phyloP scores from a whole-genome alignment of 2,329 filamentous ascomycete species.

The Botryotinia convoluta region DNA sequence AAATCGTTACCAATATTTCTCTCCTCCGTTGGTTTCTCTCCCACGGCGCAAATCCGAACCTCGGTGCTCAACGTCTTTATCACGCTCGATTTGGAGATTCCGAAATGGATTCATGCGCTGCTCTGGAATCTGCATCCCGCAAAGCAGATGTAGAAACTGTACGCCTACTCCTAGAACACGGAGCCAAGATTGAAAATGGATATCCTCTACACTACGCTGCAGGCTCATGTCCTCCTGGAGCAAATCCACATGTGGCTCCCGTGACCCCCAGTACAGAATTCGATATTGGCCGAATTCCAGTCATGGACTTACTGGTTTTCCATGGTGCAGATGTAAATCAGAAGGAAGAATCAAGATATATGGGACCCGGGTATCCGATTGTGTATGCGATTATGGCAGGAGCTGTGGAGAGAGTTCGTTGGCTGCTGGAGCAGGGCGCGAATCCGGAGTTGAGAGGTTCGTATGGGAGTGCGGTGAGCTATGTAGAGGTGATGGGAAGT shows the following conservation, averaged over 20 bases:
- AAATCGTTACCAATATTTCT: not conserved
- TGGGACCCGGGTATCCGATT: not conserved
- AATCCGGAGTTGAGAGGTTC: not conserved
- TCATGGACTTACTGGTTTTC: not conserved
- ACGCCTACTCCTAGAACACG: not conserved
- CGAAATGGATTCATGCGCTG: not conserved
- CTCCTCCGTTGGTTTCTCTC: conserved; percentile 2
- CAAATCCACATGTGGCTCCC: not conserved
- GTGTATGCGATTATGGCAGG: not conserved
- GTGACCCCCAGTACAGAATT: not conserved
- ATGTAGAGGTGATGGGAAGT: not conserved
- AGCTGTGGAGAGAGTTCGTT: conserved; percentile 4
- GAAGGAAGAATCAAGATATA: not conserved
- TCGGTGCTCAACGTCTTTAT: not conserved
- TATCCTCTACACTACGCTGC: not conserved
- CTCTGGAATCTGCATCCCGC: not conserved
- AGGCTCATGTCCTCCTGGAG: not conserved
- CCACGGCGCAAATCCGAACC: not conserved
- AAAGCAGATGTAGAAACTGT: conserved; percentile 1
- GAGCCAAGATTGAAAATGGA: not conserved
- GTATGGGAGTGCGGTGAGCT: not conserved
- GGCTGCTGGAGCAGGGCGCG: conserved; percentile 20
- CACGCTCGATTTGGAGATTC: not conserved
- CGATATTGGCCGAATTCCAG: not conserved
- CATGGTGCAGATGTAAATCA: not conserved